Evolutionary conservation across 169 alveolate genomes (phyloP), one percentile per base, ranked within the genome.

Genomic region (Plasmodium falciparum): DNA sequence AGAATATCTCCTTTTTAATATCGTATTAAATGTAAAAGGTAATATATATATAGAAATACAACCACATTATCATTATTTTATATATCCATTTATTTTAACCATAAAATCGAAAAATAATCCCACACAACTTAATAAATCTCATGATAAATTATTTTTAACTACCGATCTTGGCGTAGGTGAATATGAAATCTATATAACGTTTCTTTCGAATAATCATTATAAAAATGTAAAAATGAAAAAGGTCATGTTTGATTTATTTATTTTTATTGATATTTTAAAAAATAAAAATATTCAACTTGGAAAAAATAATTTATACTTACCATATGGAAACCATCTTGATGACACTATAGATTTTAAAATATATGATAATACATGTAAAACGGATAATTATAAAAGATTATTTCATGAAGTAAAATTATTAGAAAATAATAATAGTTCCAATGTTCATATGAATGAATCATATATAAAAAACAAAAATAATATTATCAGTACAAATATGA

Each of bases 61-160:
- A 12, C 89, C 89, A 6, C 89, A 78, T 45, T 78, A 8, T 78
- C 67, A 78, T 59, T 66, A 49, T 70, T 78, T 78, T 78, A 59
- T 54, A 1, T 78, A 78, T 61, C 89, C 89, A 52, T 78, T 78
- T 52, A 11, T 50, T 5, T 15, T 78, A 29, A 65, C 45, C 12
- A 39, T 78, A 15, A 58, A 20, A 50, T 56, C 69, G 8, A 66
- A 52, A 12, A 13, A 52, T 65, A 65, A 39, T 39, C 47, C 47
- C 9, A 39, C 47, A 39, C 47, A 39, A 39, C 1, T 39, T 39
- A 0, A 39, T 39, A 39, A 39, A 39, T 39, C 47, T 39, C 47
- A 39, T 39, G 13, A 66, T 24, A 78, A 66, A 66, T 65, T 52
- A 13, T 9, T 22, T 71, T 43, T 78, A 9, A 65, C 29, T 52